These are phyloP conservation scores for Fusarium pseudonygamai DNA, from an alignment of 2,329 filamentous ascomycete species.

Conservation along the genomic window DNA sequence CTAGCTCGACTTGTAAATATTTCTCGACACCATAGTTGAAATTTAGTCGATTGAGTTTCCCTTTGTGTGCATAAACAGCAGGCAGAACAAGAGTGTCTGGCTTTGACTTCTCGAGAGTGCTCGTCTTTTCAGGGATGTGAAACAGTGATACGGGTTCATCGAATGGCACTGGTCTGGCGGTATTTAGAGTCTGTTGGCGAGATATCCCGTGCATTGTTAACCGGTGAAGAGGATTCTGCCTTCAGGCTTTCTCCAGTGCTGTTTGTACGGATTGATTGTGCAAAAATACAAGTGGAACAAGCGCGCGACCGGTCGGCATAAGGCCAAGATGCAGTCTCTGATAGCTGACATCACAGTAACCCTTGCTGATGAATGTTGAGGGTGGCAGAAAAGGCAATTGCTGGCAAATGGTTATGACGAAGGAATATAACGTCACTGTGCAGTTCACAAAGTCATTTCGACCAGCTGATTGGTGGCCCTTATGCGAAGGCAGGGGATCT, in stretches of 20 bases:
- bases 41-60: not conserved
- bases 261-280: too few relatives aligned
- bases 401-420: not conserved
- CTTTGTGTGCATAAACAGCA: rapidly evolving
- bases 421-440: not conserved
- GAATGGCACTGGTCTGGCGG: not conserved
- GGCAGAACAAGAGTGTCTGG: not conserved
- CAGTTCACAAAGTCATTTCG: not conserved
- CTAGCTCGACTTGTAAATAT: not conserved
- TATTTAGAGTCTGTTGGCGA: not conserved
- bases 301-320: rapidly evolving
- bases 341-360: not conserved
- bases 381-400: too few relatives aligned
- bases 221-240: rapidly evolving
- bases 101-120: rapidly evolving
- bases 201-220: not conserved
- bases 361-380: rapidly evolving
- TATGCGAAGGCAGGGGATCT: rapidly evolving
- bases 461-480: rapidly evolving
- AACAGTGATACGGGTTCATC: not conserved
- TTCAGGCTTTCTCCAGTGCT: not conserved
- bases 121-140: rapidly evolving
- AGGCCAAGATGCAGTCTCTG: rapidly evolving
- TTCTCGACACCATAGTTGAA: rapidly evolving
- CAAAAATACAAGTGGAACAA: rapidly evolving